Evolutionary conservation across 208 protist genomes (phyloP).

Genomic region (Angomonas ambiguus): DNA sequence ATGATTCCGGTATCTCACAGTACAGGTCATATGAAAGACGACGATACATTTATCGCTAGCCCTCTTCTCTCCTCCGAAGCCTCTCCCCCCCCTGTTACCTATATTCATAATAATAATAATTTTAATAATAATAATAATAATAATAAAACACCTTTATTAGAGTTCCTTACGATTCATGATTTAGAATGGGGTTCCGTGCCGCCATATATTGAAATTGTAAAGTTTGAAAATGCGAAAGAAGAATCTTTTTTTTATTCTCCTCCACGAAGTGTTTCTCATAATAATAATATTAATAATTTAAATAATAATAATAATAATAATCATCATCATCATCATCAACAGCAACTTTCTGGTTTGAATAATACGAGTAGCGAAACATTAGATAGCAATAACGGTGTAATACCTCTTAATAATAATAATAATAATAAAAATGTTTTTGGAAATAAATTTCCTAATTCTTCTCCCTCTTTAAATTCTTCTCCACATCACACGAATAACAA

Average conservation of each 20-base stretch:
- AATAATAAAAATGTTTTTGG: background rate
- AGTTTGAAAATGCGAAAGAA: constrained; percentile 46
- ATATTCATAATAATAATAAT: background rate
- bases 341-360: background rate
- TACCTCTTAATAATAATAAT: background rate
- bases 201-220: constrained; percentile 66
- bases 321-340: background rate
- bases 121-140: background rate
- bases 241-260: constrained; percentile 13
- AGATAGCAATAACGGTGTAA: background rate
- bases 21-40: no score
- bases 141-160: constrained; percentile 24
- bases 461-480: no score
- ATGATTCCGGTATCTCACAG: no score
- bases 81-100: background rate
- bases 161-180: constrained; percentile 42
- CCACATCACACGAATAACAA: no score
- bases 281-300: background rate
- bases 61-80: background rate
- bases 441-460: no score
- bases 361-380: background rate
- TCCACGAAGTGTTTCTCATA: background rate
- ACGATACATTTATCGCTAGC: no score
- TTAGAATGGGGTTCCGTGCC: constrained; percentile 70
- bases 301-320: constrained; percentile 8